Evolutionary conservation across 805 yeast species (phyloP).

Genomic region (Zygoascus flipseniorum): DNA sequence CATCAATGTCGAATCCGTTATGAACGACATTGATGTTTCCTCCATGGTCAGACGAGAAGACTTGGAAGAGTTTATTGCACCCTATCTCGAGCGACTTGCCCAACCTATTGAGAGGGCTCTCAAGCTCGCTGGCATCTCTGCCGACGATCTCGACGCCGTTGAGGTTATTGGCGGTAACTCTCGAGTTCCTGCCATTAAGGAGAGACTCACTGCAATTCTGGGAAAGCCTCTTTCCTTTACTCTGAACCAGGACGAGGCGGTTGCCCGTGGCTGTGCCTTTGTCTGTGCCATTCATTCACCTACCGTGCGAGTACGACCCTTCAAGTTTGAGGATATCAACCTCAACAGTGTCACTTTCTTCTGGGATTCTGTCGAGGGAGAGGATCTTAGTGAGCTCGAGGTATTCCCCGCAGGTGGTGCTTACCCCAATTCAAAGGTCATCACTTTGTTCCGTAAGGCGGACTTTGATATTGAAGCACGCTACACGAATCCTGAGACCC

Average conservation of each 20-base stretch:
- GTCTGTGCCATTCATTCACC: slow-evolving; percentile 99
- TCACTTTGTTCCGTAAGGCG: slow-evolving; percentile 84
- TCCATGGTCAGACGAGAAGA: slow-evolving; percentile 84
- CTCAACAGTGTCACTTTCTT: slow-evolving; percentile 84
- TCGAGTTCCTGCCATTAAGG: slow-evolving; percentile 91
- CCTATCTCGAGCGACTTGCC: slow-evolving; percentile 67
- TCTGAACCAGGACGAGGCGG: slow-evolving; percentile 97
- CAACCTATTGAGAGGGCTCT: slow-evolving; percentile 78
- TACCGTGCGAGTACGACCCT: slow-evolving; percentile 95
- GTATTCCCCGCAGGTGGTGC: slow-evolving; percentile 92
- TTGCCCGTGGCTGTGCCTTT: slow-evolving; percentile 98
- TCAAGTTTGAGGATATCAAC: slow-evolving; percentile 95
- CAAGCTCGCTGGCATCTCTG: slow-evolving; percentile 62
- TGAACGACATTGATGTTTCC: slow-evolving; percentile 94
- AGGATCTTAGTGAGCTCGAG: slow-evolving; percentile 79
- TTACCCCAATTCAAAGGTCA: slow-evolving; percentile 92
- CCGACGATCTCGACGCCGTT: slow-evolving; percentile 75
- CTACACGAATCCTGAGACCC: slow-evolving; percentile 65
- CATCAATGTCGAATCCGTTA: slow-evolving; percentile 88
- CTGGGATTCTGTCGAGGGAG: slow-evolving; percentile 94
- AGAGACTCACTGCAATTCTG: slow-evolving; percentile 68
- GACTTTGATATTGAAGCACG: slow-evolving; percentile 82
- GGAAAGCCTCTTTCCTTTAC: slow-evolving; percentile 86
- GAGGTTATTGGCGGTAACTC: slow-evolving; percentile 98
- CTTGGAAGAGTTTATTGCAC: slow-evolving; percentile 81